Evolutionary conservation across 2,329 filamentous ascomycete species (phyloP).

Genomic region (Aurifilum marmelostoma): DNA sequence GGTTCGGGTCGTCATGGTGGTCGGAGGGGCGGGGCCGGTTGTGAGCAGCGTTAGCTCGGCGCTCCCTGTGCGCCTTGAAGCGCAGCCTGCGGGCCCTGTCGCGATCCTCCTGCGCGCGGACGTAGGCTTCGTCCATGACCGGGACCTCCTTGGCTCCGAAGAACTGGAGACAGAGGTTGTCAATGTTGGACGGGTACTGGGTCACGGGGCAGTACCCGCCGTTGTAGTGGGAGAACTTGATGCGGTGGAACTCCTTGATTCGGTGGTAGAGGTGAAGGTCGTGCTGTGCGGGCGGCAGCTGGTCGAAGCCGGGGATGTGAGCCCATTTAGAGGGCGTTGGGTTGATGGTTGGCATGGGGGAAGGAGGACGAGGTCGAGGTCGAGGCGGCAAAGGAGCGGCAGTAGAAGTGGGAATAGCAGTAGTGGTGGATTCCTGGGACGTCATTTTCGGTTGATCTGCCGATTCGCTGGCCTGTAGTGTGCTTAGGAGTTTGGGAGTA

Average conservation of each 20-base stretch:
- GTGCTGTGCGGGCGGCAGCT: background rate
- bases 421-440: background rate
- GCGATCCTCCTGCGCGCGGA: slow-evolving; percentile 18
- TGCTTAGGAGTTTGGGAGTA: background rate
- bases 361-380: no score
- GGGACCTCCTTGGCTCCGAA: slow-evolving; percentile 1
- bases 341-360: background rate
- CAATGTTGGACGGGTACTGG: background rate
- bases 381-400: background rate
- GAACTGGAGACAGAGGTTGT: background rate
- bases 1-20: background rate
- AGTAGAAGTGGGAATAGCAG: background rate
- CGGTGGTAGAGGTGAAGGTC: background rate
- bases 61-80: slow-evolving; percentile 1
- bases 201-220: background rate
- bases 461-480: background rate
- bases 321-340: background rate
- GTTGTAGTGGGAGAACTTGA: background rate
- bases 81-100: slow-evolving; percentile 20
- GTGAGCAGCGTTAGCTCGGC: background rate
- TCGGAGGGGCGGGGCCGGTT: background rate
- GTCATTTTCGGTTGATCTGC: slow-evolving; percentile 1
- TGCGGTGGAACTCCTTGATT: slow-evolving; percentile 1
- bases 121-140: slow-evolving; percentile 7
- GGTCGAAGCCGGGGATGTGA: background rate